Percentiles rank a stretch among this genome's conserved stretches.
Evolutionary conservation across 2,329 filamentous ascomycete species (phyloP).

Genomic region (Aureobasidium vineae): DNA sequence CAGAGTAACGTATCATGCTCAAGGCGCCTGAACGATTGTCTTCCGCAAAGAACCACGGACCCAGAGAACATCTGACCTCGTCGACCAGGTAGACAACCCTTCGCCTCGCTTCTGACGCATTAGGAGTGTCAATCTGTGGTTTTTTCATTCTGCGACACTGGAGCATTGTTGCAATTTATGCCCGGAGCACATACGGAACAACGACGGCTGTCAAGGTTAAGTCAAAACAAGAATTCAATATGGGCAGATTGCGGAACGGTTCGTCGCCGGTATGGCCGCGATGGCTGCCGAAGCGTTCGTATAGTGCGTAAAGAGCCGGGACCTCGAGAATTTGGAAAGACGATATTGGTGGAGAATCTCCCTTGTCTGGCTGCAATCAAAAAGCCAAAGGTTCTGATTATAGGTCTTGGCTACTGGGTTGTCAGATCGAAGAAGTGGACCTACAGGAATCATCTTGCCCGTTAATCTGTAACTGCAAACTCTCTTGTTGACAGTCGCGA

Average conservation of each 20-base stretch:
- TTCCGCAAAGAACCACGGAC: not conserved
- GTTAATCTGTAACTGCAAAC: slow-evolving; percentile 6
- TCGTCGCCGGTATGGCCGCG: not conserved
- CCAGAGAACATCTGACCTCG: not conserved
- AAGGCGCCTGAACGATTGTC: slow-evolving; percentile 7
- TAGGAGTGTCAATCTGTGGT: slow-evolving; percentile 5
- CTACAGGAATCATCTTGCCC: not conserved
- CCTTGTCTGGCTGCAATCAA: not conserved
- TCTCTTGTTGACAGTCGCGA: not conserved
- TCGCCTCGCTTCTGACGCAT: slow-evolving; percentile 4
- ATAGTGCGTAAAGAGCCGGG: slow-evolving; percentile 1
- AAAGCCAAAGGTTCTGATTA: not conserved
- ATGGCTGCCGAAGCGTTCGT: slow-evolving; percentile 14
- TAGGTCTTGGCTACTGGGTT: slow-evolving; percentile 6
- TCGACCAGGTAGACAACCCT: not conserved
- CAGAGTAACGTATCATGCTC: slow-evolving; percentile 3
- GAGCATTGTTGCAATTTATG: not conserved
- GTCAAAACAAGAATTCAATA: not conserved
- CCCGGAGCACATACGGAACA: not conserved
- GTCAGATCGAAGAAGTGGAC: slow-evolving; percentile 14
- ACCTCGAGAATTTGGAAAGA: not conserved
- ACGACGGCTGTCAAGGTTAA: not conserved
- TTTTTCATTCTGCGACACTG: slow-evolving; percentile 10
- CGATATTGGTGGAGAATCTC: not conserved
- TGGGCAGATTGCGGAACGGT: slow-evolving; percentile 22